These are phyloP conservation scores for Lasiosphaeriaceae sp. DNA, from an alignment of 495 filamentous ascomycete species.

Conservation along the genomic window DNA sequence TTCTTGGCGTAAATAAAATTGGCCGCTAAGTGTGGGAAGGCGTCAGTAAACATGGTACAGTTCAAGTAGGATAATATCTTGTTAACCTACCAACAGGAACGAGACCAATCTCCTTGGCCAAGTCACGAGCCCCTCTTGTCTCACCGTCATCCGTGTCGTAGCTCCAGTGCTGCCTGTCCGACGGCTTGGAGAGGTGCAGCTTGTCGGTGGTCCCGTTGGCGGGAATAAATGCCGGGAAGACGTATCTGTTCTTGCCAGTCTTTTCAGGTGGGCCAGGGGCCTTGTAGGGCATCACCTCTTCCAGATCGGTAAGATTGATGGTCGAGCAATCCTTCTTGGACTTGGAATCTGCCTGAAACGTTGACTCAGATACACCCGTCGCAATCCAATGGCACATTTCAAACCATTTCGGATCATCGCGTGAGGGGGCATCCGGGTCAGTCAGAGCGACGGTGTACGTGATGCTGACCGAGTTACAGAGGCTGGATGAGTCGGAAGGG, in stretches of 20 bases:
- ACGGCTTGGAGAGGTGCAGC: conserved; percentile 49
- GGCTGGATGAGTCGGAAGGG: conserved; percentile 13
- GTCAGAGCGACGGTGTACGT: conserved; percentile 50
- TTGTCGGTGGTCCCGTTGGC: conserved; percentile 34
- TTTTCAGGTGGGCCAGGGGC: conserved; percentile 59
- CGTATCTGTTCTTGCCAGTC: conserved; percentile 67
- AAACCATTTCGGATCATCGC: conserved; percentile 60
- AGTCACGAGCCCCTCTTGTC: conserved; percentile 55
- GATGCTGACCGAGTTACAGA: neutral
- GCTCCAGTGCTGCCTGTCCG: conserved; percentile 61
- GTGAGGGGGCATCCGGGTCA: conserved; percentile 67
- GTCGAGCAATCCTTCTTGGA: too few relatives aligned
- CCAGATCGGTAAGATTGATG: conserved; percentile 21
- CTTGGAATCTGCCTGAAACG: too few relatives aligned
- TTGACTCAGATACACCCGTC: conserved; percentile 23
- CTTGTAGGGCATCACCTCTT: conserved; percentile 54
- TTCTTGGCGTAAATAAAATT: conserved; percentile 66
- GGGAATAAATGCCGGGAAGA: conserved; percentile 55
- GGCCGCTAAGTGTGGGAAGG: conserved; percentile 37
- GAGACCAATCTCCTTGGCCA: conserved; percentile 59
- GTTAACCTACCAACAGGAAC: conserved; percentile 53
- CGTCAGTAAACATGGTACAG: neutral
- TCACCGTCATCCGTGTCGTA: conserved; percentile 32
- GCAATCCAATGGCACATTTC: conserved; percentile 73
- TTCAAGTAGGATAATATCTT: neutral